These are phyloP conservation scores for Cicer bijugum DNA, from an alignment of 306 rosid species.

Conservation along the genomic window DNA sequence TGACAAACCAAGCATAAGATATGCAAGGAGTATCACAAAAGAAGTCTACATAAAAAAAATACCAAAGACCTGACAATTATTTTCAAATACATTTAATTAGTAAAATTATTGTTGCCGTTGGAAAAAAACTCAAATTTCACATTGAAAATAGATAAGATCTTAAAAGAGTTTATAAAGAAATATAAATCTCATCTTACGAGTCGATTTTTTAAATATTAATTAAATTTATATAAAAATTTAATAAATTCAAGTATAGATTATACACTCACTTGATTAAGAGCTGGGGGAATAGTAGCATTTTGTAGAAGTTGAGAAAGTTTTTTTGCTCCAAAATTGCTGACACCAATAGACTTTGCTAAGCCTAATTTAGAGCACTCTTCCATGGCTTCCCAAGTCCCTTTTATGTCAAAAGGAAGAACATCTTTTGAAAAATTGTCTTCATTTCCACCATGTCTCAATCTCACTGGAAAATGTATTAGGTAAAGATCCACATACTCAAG, in stretches of 20 bases:
- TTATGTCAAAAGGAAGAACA: slow-evolving; percentile 48
- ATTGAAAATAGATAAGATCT: too few species aligned
- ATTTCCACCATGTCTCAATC: slow-evolving; percentile 37
- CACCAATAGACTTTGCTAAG: slow-evolving; percentile 51
- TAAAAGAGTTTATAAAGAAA: too few species aligned
- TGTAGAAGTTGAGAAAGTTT: slow-evolving; percentile 42
- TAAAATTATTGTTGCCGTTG: too few species aligned
- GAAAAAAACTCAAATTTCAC: too few species aligned
- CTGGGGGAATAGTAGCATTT: slow-evolving; percentile 45
- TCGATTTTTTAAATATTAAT: too few species aligned
- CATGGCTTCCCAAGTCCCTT: slow-evolving; percentile 57
- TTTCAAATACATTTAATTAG: too few species aligned
- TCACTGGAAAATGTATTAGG: slow-evolving; percentile 52
- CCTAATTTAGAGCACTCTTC: slow-evolving; percentile 48
- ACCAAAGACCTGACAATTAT: too few species aligned
- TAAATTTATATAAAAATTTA: background rate
- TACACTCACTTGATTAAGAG: slow-evolving; percentile 41
- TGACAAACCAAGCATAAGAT: too few species aligned
- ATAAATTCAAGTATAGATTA: background rate
- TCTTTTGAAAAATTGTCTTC: background rate
- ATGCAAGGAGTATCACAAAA: too few species aligned
- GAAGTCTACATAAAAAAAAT: too few species aligned
- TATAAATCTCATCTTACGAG: too few species aligned
- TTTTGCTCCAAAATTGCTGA: slow-evolving; percentile 47
- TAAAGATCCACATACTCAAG: slow-evolving; percentile 58